Percentiles rank a stretch among this genome's conserved stretches.
phyloP scores from a whole-genome alignment of 2,329 filamentous ascomycete species.

The Claviceps digitariae region DNA sequence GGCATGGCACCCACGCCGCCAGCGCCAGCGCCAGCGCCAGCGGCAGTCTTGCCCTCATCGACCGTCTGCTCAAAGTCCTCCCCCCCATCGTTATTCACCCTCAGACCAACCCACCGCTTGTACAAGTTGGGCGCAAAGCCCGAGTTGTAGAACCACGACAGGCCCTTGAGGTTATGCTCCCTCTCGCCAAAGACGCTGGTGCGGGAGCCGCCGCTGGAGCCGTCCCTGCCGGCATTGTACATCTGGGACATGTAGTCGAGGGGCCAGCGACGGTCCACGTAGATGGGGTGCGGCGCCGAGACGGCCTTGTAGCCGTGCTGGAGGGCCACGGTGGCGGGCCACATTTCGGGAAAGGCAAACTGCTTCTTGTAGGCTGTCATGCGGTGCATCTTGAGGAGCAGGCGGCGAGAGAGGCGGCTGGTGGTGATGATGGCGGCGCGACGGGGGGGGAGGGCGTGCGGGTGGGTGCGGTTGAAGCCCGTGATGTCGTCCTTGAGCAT shows the following conservation, averaged over 20 bases:
- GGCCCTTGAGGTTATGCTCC: conserved; percentile 77
- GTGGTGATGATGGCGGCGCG: conserved; percentile 83
- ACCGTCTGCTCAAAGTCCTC: conserved; percentile 57
- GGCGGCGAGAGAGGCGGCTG: conserved; percentile 64
- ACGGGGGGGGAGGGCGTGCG: conserved; percentile 48
- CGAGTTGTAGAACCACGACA: conserved; percentile 86
- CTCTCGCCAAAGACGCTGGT: conserved; percentile 68
- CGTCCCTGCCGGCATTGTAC: conserved; percentile 68
- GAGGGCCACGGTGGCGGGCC: conserved; percentile 73
- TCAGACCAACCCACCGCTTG: conserved; percentile 72
- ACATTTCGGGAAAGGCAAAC: conserved; percentile 94
- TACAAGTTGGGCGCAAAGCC: conserved; percentile 73
- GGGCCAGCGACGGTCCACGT: conserved; percentile 78
- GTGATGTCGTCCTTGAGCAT: conserved; percentile 70
- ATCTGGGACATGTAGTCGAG: conserved; percentile 60
- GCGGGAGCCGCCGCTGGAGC: conserved; percentile 57
- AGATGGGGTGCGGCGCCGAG: conserved; percentile 79
- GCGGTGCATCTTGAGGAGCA: conserved; percentile 78
- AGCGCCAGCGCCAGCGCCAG: conserved; percentile 34
- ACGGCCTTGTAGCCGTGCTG: conserved; percentile 92
- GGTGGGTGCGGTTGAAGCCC: conserved; percentile 52
- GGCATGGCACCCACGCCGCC: conserved; percentile 38
- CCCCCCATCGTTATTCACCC: conserved; percentile 64
- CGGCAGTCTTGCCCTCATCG: conserved; percentile 36
- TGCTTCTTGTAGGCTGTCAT: conserved; percentile 77